phyloP scores from a whole-genome alignment of 78 protist genomes.

The Dictyostelium intermedium region DNA sequence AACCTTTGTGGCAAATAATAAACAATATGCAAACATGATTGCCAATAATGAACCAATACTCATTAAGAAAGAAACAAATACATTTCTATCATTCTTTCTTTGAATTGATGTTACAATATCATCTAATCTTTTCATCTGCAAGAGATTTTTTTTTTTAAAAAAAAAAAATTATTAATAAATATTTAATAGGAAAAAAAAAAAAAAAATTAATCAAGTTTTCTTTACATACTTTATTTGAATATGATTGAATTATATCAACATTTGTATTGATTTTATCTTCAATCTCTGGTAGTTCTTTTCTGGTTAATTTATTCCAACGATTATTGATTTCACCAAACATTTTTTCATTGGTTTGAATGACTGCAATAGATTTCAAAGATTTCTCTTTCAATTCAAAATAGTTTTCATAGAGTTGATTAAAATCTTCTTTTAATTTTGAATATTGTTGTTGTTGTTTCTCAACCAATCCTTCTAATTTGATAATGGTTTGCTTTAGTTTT shows the following conservation, averaged over 20 bases:
- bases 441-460: constrained; percentile 52
- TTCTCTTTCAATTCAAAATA: constrained; percentile 24
- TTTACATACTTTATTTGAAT: constrained; percentile 56
- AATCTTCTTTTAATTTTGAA: constrained; percentile 27
- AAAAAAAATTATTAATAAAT: too few species aligned
- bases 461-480: constrained; percentile 16
- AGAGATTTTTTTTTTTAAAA: too few species aligned
- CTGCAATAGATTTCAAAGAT: constrained; percentile 27
- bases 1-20: constrained; percentile 4
- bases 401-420: constrained; percentile 17
- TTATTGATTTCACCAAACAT: constrained; percentile 34
- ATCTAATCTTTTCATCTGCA: constrained; percentile 57
- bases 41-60: constrained; percentile 58
- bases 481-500: constrained; percentile 23
- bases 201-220: background rate
- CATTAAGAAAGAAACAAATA: background rate
- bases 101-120: constrained; percentile 65
- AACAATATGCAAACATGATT: constrained; percentile 37
- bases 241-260: constrained; percentile 61
- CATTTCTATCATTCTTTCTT: constrained; percentile 65
- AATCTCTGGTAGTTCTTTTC: constrained; percentile 58
- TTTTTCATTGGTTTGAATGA: constrained; percentile 49
- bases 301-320: background rate
- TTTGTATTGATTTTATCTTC: constrained; percentile 62
- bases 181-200: too few species aligned